These are phyloP conservation scores for Blastobotrys muscicola DNA, from an alignment of 805 yeast genomes.

Conservation along the genomic window DNA sequence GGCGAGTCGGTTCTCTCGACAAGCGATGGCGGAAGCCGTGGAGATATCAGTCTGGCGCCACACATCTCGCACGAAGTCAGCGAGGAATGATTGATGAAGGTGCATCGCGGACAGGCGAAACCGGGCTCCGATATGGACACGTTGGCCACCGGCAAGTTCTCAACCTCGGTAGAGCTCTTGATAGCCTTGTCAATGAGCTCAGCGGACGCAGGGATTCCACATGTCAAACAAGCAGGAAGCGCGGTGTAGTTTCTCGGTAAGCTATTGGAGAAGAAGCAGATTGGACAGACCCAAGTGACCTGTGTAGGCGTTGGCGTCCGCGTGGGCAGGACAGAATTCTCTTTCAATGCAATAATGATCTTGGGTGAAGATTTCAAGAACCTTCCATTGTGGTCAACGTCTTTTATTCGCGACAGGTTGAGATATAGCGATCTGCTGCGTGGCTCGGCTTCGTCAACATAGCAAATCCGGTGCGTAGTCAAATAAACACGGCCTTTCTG, in stretches of 20 bases:
- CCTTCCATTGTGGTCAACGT: slow-evolving; percentile 31
- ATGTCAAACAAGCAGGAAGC: slow-evolving; percentile 44
- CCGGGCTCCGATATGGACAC: slow-evolving; percentile 6
- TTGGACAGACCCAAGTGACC: slow-evolving; percentile 74
- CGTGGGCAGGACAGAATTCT: slow-evolving; percentile 2
- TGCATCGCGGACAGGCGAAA: slow-evolving; percentile 45
- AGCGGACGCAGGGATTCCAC: slow-evolving; percentile 47
- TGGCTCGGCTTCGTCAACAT: slow-evolving; percentile 46
- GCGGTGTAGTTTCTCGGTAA: slow-evolving; percentile 27
- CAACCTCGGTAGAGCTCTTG: slow-evolving; percentile 1
- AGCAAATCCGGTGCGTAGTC: slow-evolving; percentile 65
- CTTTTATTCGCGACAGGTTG: slow-evolving; percentile 34
- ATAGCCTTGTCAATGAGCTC: slow-evolving; percentile 29
- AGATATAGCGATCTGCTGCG: slow-evolving; percentile 38
- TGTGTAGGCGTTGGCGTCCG: slow-evolving; percentile 2
- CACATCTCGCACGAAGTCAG: slow-evolving; percentile 79
- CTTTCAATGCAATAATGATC: slow-evolving; percentile 13
- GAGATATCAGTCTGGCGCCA: slow-evolving; percentile 45
- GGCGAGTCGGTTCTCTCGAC: slow-evolving; percentile 15
- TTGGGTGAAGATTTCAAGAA: slow-evolving; percentile 5
- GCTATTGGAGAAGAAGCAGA: slow-evolving; percentile 65
- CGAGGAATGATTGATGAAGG: slow-evolving; percentile 77
- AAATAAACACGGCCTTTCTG: slow-evolving; percentile 74
- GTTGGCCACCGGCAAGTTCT: not conserved
- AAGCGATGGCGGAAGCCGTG: slow-evolving; percentile 19